Conservation (phyloP, 2,329 filamentous ascomycete species). For the Penicillium expansum region DNA sequence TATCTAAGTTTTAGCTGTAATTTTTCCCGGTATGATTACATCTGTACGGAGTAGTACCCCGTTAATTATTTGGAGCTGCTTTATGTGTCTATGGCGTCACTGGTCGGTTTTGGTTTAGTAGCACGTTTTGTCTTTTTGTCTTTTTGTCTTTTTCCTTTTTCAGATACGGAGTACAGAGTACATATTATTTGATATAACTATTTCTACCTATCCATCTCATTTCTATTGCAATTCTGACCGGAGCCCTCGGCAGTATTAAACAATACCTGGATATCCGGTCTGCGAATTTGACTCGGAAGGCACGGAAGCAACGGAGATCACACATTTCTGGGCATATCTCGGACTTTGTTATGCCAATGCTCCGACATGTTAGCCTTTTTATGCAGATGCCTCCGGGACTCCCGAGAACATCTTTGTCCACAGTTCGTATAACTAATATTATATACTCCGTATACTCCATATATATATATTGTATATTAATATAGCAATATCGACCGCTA, state of each 20-base stretch:
- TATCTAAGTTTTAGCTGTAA: slow-evolving; percentile 5
- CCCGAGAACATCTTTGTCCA: background rate
- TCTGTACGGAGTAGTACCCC: background rate
- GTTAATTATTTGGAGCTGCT: too few species aligned
- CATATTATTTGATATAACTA: background rate
- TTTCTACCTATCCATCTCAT: background rate
- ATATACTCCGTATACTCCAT: too few species aligned
- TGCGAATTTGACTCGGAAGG: slow-evolving; percentile 20
- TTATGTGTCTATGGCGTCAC: slow-evolving; percentile 30
- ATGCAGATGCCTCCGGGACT: background rate
- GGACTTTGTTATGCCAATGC: slow-evolving; percentile 6
- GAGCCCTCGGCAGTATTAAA: background rate
- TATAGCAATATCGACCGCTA: background rate
- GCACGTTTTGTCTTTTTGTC: background rate
- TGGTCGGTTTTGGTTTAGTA: slow-evolving; percentile 3
- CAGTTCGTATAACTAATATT: background rate
- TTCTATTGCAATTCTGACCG: background rate
- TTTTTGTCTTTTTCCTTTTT: background rate
- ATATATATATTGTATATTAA: too few species aligned
- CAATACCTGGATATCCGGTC: slow-evolving; percentile 7
- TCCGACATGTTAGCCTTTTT: background rate
- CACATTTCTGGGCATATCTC: slow-evolving; percentile 11
- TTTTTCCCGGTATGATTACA: background rate
- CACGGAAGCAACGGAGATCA: slow-evolving; percentile 28
- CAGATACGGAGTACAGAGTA: background rate